These are phyloP conservation scores for Plasmodium ovale DNA, from an alignment of 169 alveolate genomes.

Conservation along the genomic window DNA sequence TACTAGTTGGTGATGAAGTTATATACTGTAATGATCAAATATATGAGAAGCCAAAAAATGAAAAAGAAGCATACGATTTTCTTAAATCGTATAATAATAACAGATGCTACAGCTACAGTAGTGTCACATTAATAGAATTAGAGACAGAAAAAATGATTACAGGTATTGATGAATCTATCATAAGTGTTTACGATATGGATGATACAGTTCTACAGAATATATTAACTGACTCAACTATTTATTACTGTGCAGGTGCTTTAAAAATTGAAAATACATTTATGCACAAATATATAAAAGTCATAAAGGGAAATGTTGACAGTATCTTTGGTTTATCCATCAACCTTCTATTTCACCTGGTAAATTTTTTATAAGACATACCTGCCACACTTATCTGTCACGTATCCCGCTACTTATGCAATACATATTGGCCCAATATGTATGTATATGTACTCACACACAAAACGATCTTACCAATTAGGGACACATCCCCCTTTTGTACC, in stretches of 20 bases:
- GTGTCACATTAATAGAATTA: conserved; percentile 47
- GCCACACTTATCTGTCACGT: too few relatives aligned
- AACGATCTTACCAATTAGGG: too few relatives aligned
- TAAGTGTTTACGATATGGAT: conserved; percentile 30
- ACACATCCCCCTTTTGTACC: too few relatives aligned
- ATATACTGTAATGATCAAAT: conserved; percentile 62
- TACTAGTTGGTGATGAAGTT: conserved; percentile 70
- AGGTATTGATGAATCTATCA: conserved; percentile 58
- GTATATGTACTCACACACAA: too few relatives aligned
- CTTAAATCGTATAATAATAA: conserved; percentile 60
- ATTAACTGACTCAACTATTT: conserved; percentile 26
- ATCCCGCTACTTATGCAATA: too few relatives aligned
- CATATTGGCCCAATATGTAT: too few relatives aligned
- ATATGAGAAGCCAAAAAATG: conserved; percentile 54
- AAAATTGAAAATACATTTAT: conserved; percentile 53
- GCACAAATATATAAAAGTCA: conserved; percentile 38
- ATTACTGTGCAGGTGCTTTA: conserved; percentile 72
- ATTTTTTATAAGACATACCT: conserved; percentile 19
- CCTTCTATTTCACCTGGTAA: conserved; percentile 46
- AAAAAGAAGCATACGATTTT: conserved; percentile 53
- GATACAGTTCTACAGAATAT: conserved; percentile 27
- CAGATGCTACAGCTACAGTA: conserved; percentile 47
- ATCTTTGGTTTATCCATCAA: conserved; percentile 65
- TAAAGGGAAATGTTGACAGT: conserved; percentile 67
- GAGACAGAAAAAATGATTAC: conserved; percentile 38